phyloP scores from a whole-genome alignment of 257 asterid genomes.

The Solanum bulbocastanum region DNA sequence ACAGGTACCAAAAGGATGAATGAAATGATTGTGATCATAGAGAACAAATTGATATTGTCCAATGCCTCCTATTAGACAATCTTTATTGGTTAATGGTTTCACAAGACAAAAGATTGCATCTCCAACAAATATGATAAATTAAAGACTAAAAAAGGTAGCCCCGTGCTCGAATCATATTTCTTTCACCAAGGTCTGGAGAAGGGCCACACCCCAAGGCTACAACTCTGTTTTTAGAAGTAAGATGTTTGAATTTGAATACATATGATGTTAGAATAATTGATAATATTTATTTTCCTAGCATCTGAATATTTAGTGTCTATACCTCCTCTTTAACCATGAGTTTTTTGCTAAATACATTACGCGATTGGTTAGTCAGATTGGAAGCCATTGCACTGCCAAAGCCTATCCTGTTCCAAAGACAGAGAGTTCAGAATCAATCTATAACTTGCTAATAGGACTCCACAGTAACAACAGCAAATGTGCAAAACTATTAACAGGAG shows the following conservation, averaged over 20 bases:
- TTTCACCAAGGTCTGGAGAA: neutral
- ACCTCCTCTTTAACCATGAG: constrained; percentile 74
- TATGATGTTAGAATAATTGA: neutral
- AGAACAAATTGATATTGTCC: constrained; percentile 82
- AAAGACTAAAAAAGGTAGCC: neutral
- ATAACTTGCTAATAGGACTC: neutral
- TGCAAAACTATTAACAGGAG: neutral
- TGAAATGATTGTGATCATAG: constrained; percentile 60
- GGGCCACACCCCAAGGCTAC: neutral
- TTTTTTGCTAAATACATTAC: constrained; percentile 73
- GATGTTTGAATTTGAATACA: neutral
- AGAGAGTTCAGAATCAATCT: neutral
- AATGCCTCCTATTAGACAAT: constrained; percentile 45
- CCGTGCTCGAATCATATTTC: neutral
- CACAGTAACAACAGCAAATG: neutral
- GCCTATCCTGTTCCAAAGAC: constrained; percentile 53
- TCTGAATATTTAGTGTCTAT: neutral
- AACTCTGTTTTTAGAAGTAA: neutral
- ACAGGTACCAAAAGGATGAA: constrained; percentile 52
- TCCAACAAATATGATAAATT: neutral
- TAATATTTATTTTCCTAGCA: neutral
- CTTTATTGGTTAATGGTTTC: neutral
- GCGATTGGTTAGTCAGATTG: constrained; percentile 79
- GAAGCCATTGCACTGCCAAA: constrained; percentile 92
- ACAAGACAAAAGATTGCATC: neutral